These are phyloP conservation scores for Neurospora sp. DNA, from an alignment of 2,329 filamentous ascomycete species.

Conservation along the genomic window DNA sequence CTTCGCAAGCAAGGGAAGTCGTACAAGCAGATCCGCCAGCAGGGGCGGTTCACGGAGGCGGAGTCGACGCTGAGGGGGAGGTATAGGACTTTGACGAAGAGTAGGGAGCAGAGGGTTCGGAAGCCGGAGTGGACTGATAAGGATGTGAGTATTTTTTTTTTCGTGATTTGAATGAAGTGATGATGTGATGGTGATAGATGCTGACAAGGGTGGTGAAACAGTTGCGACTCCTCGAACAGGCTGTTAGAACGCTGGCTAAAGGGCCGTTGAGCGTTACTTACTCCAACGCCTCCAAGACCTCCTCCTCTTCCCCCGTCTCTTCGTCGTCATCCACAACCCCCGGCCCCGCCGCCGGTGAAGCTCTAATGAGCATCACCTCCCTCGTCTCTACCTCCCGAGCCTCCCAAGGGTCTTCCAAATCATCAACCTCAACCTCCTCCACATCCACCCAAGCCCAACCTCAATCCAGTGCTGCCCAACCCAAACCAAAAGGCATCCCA, in stretches of 20 bases:
- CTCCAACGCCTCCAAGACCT: background rate
- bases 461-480: background rate
- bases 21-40: conserved; percentile 52
- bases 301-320: background rate
- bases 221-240: conserved; percentile 17
- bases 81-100: conserved; percentile 55
- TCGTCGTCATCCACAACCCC: background rate
- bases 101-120: conserved; percentile 49
- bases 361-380: background rate
- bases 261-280: background rate
- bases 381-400: background rate
- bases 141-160: conserved; percentile 45
- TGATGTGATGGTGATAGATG: too few species aligned
- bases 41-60: conserved; percentile 49
- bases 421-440: conserved; percentile 10
- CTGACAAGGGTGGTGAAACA: background rate
- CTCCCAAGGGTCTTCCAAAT: conserved; percentile 15
- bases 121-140: conserved; percentile 52
- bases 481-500: background rate
- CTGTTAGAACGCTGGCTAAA: conserved; percentile 11
- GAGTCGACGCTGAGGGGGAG: conserved; percentile 66
- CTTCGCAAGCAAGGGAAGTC: conserved; percentile 45
- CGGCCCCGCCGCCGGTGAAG: too few species aligned
- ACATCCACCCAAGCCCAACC: too few species aligned
- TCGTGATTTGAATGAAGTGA: too few species aligned